Evolutionary conservation across 1,284 basidiomycete genomes (phyloP).

Genomic region (Heterobasidion parviporum): DNA sequence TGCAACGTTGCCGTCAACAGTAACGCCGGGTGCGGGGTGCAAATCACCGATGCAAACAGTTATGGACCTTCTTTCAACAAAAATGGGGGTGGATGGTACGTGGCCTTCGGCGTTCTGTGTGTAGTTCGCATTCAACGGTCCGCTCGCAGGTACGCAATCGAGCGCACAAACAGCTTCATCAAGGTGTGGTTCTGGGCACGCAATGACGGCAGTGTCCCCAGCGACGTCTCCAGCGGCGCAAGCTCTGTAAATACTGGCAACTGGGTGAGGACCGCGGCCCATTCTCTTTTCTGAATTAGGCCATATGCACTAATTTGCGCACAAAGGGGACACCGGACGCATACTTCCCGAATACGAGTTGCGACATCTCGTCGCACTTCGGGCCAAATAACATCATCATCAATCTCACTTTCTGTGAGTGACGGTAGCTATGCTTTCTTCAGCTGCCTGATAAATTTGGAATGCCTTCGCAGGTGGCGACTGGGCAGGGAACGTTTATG

Average conservation of each 20-base stretch:
- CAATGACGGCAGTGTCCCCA: constrained; percentile 30
- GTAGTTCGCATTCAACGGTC: background rate
- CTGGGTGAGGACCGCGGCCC: constrained; percentile 26
- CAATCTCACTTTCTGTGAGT: constrained; percentile 34
- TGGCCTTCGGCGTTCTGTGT: constrained; percentile 6
- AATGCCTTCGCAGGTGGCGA: constrained; percentile 35
- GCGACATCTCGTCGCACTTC: constrained; percentile 43
- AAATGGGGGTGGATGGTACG: constrained; percentile 53
- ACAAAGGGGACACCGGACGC: constrained; percentile 45
- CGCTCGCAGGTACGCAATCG: constrained; percentile 26
- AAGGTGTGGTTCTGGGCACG: constrained; percentile 57
- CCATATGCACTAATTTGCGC: background rate
- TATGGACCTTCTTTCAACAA: constrained; percentile 57
- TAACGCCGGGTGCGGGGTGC: constrained; percentile 64
- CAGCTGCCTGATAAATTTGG: background rate
- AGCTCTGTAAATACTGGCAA: constrained; percentile 33
- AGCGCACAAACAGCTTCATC: constrained; percentile 26
- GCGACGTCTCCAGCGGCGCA: constrained; percentile 32
- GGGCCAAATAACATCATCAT: constrained; percentile 23
- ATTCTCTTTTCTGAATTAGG: background rate
- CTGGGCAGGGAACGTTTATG: constrained; percentile 45
- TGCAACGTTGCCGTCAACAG: constrained; percentile 29
- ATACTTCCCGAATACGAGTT: constrained; percentile 45
- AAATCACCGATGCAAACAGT: constrained; percentile 31
- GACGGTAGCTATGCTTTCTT: background rate